Conservation (phyloP, 257 asterid genomes). For the Parsonsia alboflavescens region DNA sequence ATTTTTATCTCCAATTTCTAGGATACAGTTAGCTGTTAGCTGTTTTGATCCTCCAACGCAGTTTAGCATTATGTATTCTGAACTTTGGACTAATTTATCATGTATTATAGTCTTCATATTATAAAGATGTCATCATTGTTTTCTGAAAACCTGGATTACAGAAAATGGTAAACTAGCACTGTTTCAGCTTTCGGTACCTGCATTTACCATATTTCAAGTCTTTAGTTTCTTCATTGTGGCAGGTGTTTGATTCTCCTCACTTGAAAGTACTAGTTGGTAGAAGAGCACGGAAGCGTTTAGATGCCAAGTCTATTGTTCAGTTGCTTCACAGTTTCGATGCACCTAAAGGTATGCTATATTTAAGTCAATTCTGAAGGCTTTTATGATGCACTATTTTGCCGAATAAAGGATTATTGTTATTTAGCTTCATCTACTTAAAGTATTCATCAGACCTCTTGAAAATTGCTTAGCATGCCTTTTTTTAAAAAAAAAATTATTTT, state of each 20-base stretch:
- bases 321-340: constrained; percentile 69
- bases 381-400: neutral
- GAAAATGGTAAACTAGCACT: neutral
- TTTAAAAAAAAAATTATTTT: neutral
- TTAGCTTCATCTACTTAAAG: neutral
- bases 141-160: neutral
- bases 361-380: neutral
- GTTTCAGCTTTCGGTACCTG: neutral
- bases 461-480: neutral
- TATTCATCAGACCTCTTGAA: neutral
- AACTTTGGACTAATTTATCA: neutral
- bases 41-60: neutral
- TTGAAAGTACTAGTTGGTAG: constrained; percentile 58
- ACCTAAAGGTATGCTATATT: constrained; percentile 47
- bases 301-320: constrained; percentile 62
- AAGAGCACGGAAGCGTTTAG: constrained; percentile 60
- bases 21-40: neutral
- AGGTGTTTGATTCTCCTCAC: constrained; percentile 83
- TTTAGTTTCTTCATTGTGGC: constrained; percentile 1
- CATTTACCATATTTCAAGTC: neutral
- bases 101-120: neutral
- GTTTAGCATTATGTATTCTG: neutral
- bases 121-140: neutral
- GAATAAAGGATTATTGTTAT: neutral
- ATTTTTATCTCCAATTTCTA: neutral